Percentiles rank a stretch among this genome's conserved stretches.
These are phyloP conservation scores for Trifolium fragiferum DNA, from an alignment of 306 rosid genomes.

Conservation along the genomic window DNA sequence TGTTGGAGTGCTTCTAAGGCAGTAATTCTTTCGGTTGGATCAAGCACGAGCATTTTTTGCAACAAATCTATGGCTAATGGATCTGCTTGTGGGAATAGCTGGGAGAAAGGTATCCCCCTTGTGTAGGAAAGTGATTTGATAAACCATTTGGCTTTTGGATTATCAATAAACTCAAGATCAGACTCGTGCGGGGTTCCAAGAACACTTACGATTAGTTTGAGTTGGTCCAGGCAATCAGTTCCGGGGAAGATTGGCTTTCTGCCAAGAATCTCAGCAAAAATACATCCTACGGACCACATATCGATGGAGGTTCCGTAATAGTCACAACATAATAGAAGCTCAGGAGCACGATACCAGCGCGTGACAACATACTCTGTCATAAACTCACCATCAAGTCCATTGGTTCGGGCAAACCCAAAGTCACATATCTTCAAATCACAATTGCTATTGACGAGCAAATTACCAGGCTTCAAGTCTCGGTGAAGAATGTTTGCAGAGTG, in stretches of 20 bases:
- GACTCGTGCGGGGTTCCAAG: slow-evolving; percentile 76
- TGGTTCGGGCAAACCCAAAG: slow-evolving; percentile 84
- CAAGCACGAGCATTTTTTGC: slow-evolving; percentile 81
- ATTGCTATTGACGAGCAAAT: slow-evolving; percentile 80
- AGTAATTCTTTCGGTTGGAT: slow-evolving; percentile 81
- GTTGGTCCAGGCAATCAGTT: slow-evolving; percentile 77
- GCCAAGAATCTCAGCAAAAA: slow-evolving; percentile 91
- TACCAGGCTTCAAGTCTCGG: slow-evolving; percentile 89
- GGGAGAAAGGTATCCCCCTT: slow-evolving; percentile 60
- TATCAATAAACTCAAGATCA: slow-evolving; percentile 67
- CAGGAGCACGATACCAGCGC: slow-evolving; percentile 96
- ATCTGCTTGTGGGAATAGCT: slow-evolving; percentile 73
- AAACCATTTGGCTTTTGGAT: slow-evolving; percentile 64
- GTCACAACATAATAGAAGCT: slow-evolving; percentile 78
- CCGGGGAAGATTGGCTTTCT: slow-evolving; percentile 87
- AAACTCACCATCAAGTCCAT: slow-evolving; percentile 62
- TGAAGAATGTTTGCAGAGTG: slow-evolving; percentile 90
- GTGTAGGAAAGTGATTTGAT: slow-evolving; percentile 66
- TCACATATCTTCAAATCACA: slow-evolving; percentile 88
- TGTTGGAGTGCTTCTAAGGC: slow-evolving; percentile 83
- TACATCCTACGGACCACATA: slow-evolving; percentile 95
- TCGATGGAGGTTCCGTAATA: slow-evolving; percentile 89
- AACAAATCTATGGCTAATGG: slow-evolving; percentile 80
- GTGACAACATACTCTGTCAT: slow-evolving; percentile 96
- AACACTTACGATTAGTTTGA: slow-evolving; percentile 68